phyloP scores from a whole-genome alignment of 495 filamentous ascomycete genomes.

The Paragyromitra xinjiangensis region DNA sequence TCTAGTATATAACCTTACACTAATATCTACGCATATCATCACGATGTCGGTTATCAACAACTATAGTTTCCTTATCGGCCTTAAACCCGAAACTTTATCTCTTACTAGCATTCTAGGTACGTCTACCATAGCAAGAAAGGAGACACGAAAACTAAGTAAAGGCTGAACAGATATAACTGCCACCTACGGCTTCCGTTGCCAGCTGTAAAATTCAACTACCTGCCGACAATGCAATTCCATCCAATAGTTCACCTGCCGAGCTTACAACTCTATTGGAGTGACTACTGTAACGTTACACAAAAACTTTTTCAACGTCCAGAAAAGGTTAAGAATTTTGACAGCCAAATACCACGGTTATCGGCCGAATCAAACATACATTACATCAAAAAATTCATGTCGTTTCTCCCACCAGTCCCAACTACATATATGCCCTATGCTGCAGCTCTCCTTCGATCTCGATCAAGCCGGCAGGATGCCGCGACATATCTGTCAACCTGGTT shows the following conservation, averaged over 20 bases:
- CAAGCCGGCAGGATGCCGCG: neutral
- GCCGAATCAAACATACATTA: neutral
- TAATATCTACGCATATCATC: neutral
- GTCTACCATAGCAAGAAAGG: neutral
- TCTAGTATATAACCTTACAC: neutral
- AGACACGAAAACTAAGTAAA: neutral
- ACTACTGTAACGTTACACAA: neutral
- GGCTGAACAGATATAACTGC: neutral
- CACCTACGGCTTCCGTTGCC: neutral
- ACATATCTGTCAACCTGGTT: constrained; percentile 5
- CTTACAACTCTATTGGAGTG: neutral
- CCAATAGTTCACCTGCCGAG: neutral
- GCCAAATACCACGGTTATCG: neutral
- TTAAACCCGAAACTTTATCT: neutral
- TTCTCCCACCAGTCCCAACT: neutral
- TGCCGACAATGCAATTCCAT: neutral
- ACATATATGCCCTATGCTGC: neutral
- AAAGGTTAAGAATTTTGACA: neutral
- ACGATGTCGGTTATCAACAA: neutral
- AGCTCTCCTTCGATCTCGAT: constrained; percentile 1
- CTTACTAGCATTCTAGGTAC: neutral
- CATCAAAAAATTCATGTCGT: neutral
- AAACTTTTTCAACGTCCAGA: neutral
- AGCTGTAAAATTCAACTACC: neutral
- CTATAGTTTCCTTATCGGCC: neutral